Evolutionary conservation across 805 yeast genomes (phyloP).

Genomic region (Ascoidea rubescens): DNA sequence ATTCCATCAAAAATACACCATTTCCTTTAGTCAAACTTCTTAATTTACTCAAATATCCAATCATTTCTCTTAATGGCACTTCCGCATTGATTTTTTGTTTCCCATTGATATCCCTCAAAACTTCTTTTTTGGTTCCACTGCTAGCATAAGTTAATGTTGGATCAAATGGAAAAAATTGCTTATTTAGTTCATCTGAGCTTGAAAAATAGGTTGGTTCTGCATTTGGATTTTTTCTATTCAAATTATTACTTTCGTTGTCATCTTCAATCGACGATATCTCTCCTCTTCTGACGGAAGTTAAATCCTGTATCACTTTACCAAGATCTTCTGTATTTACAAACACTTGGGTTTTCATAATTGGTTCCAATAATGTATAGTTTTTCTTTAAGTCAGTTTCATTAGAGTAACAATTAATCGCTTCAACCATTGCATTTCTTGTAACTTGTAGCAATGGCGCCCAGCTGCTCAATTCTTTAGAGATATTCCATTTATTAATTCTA

Average conservation of each 20-base stretch:
- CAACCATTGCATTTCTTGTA: constrained; percentile 30
- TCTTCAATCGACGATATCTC: constrained; percentile 61
- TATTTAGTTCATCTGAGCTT: constrained; percentile 43
- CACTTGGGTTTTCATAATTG: constrained; percentile 68
- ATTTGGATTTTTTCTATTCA: constrained; percentile 5
- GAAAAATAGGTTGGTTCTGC: constrained; percentile 24
- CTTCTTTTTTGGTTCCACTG: constrained; percentile 10
- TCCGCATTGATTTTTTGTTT: constrained; percentile 57
- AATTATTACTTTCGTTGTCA: constrained; percentile 23
- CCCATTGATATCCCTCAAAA: constrained; percentile 6
- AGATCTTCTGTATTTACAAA: constrained; percentile 55
- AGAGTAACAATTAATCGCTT: constrained; percentile 19
- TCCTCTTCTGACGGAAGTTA: constrained; percentile 69
- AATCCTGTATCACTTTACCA: constrained; percentile 76
- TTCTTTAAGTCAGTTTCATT: constrained; percentile 6
- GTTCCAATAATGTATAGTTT: constrained; percentile 58
- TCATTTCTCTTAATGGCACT: constrained; percentile 81
- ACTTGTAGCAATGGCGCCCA: constrained; percentile 27
- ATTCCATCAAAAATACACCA: constrained; percentile 70
- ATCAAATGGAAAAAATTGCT: constrained; percentile 66
- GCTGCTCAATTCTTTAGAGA: constrained; percentile 35
- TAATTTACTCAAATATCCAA: constrained; percentile 68
- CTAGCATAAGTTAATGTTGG: constrained; percentile 30
- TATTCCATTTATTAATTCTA: constrained; percentile 31
- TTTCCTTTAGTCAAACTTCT: constrained; percentile 85